Percentiles rank a stretch among this genome's conserved stretches.
Conservation (phyloP, 2,329 filamentous ascomycete genomes). For the Penicillium glabrum region DNA sequence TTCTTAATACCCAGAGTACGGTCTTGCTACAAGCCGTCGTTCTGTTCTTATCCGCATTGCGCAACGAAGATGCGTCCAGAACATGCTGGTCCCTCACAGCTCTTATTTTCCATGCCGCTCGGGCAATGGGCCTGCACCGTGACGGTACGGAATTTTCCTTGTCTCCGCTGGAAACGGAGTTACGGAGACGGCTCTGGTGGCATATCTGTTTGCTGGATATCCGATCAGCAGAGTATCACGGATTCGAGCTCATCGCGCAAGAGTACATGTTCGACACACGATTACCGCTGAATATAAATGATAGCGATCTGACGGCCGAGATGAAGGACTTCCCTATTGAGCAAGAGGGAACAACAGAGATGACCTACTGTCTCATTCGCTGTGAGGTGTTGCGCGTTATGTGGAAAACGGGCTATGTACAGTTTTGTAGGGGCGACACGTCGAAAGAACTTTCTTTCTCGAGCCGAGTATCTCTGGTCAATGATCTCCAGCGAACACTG, state of each 20-base stretch:
- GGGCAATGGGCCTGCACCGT: constrained; percentile 32
- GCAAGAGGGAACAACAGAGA: constrained; percentile 51
- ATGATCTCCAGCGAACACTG: constrained; percentile 12
- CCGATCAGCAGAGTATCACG: constrained; percentile 47
- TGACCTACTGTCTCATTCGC: constrained; percentile 49
- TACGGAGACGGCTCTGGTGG: constrained; percentile 52
- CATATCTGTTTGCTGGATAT: constrained; percentile 47
- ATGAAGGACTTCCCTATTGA: constrained; percentile 46
- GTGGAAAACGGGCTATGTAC: constrained; percentile 33
- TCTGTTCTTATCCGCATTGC: constrained; percentile 54
- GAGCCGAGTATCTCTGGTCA: constrained; percentile 4
- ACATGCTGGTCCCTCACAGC: constrained; percentile 31
- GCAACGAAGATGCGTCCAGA: constrained; percentile 26
- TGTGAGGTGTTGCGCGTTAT: constrained; percentile 47
- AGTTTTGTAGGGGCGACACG: background rate
- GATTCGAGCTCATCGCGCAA: constrained; percentile 41
- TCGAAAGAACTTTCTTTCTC: background rate
- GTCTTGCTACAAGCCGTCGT: constrained; percentile 59
- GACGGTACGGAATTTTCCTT: constrained; percentile 48
- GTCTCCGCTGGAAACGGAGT: constrained; percentile 46
- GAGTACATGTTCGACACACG: constrained; percentile 44
- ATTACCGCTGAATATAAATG: constrained; percentile 51
- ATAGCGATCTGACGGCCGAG: constrained; percentile 47
- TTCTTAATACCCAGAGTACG: constrained; percentile 58
- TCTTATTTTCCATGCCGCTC: constrained; percentile 29